phyloP scores from a whole-genome alignment of 2,329 filamentous ascomycete genomes.

The Trichoderma atrobrunneum region DNA sequence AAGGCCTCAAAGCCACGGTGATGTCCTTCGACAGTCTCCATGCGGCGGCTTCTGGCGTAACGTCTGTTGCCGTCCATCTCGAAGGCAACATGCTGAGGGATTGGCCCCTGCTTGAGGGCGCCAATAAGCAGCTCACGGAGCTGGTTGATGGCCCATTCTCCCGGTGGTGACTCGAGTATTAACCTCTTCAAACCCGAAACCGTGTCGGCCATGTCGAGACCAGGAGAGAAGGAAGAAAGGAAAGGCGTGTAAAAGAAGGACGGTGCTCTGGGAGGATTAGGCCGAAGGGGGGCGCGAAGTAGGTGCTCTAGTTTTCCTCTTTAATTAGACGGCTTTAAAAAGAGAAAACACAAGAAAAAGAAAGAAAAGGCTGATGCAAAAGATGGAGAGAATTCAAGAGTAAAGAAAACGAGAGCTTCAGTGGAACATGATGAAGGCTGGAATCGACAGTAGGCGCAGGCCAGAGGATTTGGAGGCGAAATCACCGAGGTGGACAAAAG shows the following conservation, averaged over 20 bases:
- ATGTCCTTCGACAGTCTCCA: slow-evolving; percentile 95
- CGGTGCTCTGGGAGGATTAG: background rate
- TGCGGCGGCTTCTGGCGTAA: slow-evolving; percentile 84
- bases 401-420: slow-evolving; percentile 1
- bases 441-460: slow-evolving; percentile 2
- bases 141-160: slow-evolving; percentile 81
- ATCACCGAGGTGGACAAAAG: background rate
- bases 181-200: slow-evolving; percentile 57
- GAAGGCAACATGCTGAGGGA: slow-evolving; percentile 96
- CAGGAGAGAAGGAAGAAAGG: background rate
- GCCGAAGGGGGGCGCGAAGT: background rate
- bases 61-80: slow-evolving; percentile 98
- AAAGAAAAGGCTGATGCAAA: slow-evolving; percentile 8
- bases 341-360: slow-evolving; percentile 16
- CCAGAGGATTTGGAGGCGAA: slow-evolving; percentile 11
- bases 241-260: background rate
- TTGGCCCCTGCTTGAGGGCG: slow-evolving; percentile 81
- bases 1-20: slow-evolving; percentile 94
- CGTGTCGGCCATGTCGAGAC: slow-evolving; percentile 49
- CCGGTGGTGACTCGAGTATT: slow-evolving; percentile 82
- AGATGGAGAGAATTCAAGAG: background rate
- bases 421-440: slow-evolving; percentile 15
- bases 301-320: background rate
- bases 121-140: slow-evolving; percentile 84
- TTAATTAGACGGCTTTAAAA: slow-evolving; percentile 8